Percentiles rank a stretch among this genome's conserved stretches.
Conservation (phyloP, 768 basidiomycete genomes). For the Symmetrospora coprosmae region DNA sequence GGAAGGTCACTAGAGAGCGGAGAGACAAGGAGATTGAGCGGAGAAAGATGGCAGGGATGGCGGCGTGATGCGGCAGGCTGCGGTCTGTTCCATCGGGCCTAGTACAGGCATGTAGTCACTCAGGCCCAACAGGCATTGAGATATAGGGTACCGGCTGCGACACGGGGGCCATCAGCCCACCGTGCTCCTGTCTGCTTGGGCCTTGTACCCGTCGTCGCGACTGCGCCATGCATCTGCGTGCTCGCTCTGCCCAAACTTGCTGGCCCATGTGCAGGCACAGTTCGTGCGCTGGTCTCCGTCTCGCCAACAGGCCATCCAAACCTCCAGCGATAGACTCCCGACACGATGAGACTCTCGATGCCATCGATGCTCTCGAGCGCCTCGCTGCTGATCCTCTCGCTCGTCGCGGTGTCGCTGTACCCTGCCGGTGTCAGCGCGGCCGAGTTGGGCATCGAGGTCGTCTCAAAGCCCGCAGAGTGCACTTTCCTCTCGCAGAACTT, state of each 20-base stretch:
- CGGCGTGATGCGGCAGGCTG: background rate
- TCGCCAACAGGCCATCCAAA: too few species aligned
- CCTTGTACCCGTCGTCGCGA: background rate
- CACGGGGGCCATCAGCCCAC: background rate
- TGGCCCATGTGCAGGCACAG: too few species aligned
- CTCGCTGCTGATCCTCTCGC: too few species aligned
- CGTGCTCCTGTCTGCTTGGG: background rate
- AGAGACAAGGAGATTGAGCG: conserved; percentile 9
- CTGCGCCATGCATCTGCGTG: background rate
- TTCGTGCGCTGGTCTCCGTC: too few species aligned
- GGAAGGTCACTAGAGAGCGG: conserved; percentile 22
- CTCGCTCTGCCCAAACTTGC: too few species aligned
- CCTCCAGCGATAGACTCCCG: too few species aligned
- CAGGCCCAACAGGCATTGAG: background rate
- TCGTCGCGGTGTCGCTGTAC: background rate
- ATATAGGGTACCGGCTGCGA: background rate
- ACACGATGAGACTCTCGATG: too few species aligned
- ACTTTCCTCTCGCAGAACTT: conserved; percentile 18
- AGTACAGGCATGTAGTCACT: too few species aligned
- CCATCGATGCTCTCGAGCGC: too few species aligned
- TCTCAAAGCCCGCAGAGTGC: conserved; percentile 25
- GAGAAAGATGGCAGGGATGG: background rate
- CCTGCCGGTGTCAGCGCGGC: background rate
- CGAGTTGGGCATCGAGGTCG: conserved; percentile 8
- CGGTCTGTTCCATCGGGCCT: background rate